Percentiles rank a stretch among this genome's conserved stretches.
These are phyloP conservation scores for Silene coronaria DNA, from an alignment of 179 eudicot species.

Conservation along the genomic window DNA sequence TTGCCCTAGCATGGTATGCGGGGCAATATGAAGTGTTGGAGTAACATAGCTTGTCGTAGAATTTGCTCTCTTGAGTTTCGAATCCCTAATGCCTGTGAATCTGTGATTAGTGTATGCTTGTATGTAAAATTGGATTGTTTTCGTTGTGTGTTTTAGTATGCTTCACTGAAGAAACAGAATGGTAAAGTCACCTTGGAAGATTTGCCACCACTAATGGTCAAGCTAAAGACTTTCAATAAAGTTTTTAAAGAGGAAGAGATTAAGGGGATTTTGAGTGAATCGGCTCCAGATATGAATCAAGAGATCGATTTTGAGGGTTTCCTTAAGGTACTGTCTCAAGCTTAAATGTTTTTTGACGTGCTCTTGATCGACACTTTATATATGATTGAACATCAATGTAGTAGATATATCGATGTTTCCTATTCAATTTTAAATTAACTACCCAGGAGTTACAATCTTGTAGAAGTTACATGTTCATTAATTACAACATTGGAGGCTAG, in stretches of 20 bases:
- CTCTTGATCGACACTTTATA: not conserved
- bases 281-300: constrained; percentile 36
- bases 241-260: constrained; percentile 59
- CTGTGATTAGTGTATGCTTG: not conserved
- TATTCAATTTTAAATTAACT: not conserved
- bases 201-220: constrained; percentile 54
- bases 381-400: constrained; percentile 13
- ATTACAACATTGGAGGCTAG: constrained; percentile 10
- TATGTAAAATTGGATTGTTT: constrained; percentile 14
- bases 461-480: constrained; percentile 20
- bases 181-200: constrained; percentile 60
- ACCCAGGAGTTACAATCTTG: constrained; percentile 7
- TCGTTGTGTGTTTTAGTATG: constrained; percentile 35
- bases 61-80: not conserved
- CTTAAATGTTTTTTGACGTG: constrained; percentile 7
- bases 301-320: constrained; percentile 71
- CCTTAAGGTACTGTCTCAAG: constrained; percentile 46
- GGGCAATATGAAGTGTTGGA: not conserved
- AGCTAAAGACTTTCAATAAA: constrained; percentile 47
- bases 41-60: not conserved
- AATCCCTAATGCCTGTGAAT: not conserved
- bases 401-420: not conserved
- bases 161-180: constrained; percentile 40
- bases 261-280: constrained; percentile 43
- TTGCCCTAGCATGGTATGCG: not conserved